Percentiles rank a stretch among this genome's conserved stretches.
Conservation (phyloP, 2,329 filamentous ascomycete genomes). For the Diaporthe destruens region DNA sequence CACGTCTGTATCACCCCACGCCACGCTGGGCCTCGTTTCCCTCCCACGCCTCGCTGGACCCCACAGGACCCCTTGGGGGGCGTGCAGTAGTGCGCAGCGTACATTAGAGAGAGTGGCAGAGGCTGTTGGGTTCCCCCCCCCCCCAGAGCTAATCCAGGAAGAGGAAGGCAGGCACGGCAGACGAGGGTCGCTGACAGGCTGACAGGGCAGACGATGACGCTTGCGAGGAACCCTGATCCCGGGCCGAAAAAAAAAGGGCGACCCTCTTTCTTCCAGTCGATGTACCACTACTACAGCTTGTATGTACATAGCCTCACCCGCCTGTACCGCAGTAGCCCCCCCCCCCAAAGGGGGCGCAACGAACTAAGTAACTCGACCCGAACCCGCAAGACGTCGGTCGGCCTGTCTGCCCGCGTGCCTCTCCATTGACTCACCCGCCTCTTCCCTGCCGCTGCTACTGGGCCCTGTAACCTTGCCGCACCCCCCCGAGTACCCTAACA, state of each 20-base stretch:
- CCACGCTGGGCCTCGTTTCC: neutral
- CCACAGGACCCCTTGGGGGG: slow-evolving; percentile 26
- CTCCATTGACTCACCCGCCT: too few relatives aligned
- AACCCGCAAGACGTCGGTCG: slow-evolving; percentile 16
- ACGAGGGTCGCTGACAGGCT: slow-evolving; percentile 9
- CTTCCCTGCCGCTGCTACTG: neutral
- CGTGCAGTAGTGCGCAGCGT: neutral
- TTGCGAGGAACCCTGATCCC: slow-evolving; percentile 31
- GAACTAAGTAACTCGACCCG: slow-evolving; percentile 2
- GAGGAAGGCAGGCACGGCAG: neutral
- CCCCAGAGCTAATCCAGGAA: neutral
- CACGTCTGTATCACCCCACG: slow-evolving; percentile 33
- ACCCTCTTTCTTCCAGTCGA: too few relatives aligned
- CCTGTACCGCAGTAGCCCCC: too few relatives aligned
- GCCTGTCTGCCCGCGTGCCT: neutral
- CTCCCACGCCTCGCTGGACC: neutral
- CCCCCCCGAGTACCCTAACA: neutral
- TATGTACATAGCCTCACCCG: too few relatives aligned
- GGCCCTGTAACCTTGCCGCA: neutral
- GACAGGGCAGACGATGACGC: neutral
- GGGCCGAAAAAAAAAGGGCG: neutral
- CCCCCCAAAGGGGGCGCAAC: too few relatives aligned
- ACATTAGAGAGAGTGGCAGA: neutral
- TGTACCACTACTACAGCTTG: too few relatives aligned
- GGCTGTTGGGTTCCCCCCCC: neutral